Evolutionary conservation across 192 early-diverging fungal species (phyloP).

Genomic region (Podila epicladia): DNA sequence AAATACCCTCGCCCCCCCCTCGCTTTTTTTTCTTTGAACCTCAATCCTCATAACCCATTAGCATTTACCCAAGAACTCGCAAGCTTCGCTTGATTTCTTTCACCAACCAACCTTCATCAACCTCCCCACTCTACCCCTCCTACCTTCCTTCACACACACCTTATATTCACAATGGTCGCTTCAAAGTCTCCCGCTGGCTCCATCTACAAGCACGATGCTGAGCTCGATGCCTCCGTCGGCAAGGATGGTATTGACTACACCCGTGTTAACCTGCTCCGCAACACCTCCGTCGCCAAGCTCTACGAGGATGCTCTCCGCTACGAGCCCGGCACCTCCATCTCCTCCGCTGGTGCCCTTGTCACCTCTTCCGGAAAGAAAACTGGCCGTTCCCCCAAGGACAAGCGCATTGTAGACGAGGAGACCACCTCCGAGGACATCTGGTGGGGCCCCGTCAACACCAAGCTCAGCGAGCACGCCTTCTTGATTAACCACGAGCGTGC

Average conservation of each 20-base stretch:
- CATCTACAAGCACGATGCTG: conserved; percentile 46
- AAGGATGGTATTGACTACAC: conserved; percentile 83
- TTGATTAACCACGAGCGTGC: conserved; percentile 96
- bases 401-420: conserved; percentile 96
- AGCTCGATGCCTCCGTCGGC: conserved; percentile 51
- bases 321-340: conserved; percentile 90
- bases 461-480: conserved; percentile 85
- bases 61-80: neutral
- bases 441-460: conserved; percentile 99
- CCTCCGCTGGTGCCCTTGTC: conserved; percentile 91
- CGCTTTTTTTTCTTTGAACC: conserved; percentile 11
- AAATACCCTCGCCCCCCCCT: conserved; percentile 12
- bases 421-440: conserved; percentile 88
- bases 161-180: conserved; percentile 20
- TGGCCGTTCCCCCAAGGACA: conserved; percentile 95
- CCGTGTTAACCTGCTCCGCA: conserved; percentile 86
- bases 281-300: conserved; percentile 85
- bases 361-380: conserved; percentile 94
- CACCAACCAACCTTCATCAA: neutral
- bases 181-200: conserved; percentile 34
- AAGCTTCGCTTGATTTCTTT: neutral
- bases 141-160: neutral
- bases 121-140: conserved; percentile 25
- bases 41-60: neutral
- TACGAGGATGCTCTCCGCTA: conserved; percentile 92